Conservation (phyloP, 805 yeast species). For the Starmerella powellii region DNA sequence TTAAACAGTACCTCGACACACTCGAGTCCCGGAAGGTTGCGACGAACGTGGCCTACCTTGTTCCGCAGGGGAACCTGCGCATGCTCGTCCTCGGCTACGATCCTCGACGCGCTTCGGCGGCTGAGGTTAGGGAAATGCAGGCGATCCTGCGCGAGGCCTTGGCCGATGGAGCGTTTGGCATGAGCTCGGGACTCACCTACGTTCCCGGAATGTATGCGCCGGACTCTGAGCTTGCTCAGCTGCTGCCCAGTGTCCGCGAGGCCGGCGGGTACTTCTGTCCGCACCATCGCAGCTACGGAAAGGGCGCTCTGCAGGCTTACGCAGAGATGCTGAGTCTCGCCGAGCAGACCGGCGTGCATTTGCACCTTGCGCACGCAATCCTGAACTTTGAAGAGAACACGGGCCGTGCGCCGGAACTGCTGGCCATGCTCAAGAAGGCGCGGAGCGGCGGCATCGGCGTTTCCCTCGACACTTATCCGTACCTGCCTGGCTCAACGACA, state of each 20-base stretch:
- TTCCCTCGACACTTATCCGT: constrained; percentile 15
- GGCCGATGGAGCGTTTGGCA: constrained; percentile 15
- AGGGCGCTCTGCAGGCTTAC: constrained; percentile 17
- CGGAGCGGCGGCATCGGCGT: constrained; percentile 9
- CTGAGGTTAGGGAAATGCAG: constrained; percentile 12
- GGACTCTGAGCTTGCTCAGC: constrained; percentile 17
- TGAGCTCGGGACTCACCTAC: constrained; percentile 18
- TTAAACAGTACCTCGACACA: constrained; percentile 8
- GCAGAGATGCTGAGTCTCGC: constrained; percentile 18
- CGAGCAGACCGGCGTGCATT: constrained; percentile 5
- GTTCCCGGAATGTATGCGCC: constrained; percentile 19
- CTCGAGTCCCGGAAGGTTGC: constrained; percentile 9
- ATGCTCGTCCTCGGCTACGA: constrained; percentile 19
- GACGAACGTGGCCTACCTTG: constrained; percentile 14
- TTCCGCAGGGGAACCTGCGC: constrained; percentile 18
- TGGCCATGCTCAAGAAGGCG: constrained; percentile 8
- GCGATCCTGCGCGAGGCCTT: constrained; percentile 7
- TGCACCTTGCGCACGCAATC: constrained; percentile 17
- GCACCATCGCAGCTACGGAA: constrained; percentile 20
- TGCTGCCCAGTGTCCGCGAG: constrained; percentile 8
- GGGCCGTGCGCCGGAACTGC: constrained; percentile 11
- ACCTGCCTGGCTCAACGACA: constrained; percentile 17
- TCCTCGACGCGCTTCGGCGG: constrained; percentile 14
- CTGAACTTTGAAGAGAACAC: constrained; percentile 15
- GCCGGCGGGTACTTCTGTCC: constrained; percentile 16